Percentiles rank a stretch among this genome's conserved stretches.
These are phyloP conservation scores for Cercospora citrullina DNA, from an alignment of 2,329 filamentous ascomycete species.

Conservation along the genomic window DNA sequence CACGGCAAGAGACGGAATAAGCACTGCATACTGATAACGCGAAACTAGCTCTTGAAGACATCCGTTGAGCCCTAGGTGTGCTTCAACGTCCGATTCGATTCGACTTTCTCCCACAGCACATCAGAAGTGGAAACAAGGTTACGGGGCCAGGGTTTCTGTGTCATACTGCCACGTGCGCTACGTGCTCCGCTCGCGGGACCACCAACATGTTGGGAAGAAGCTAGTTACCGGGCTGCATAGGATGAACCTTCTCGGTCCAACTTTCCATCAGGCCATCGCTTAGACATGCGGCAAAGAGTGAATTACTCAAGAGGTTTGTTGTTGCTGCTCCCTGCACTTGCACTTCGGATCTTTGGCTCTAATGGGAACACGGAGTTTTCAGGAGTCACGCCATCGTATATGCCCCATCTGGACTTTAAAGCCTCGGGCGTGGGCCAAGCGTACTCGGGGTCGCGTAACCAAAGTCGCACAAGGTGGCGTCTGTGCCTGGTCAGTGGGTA, in stretches of 20 bases:
- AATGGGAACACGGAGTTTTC: conserved; percentile 59
- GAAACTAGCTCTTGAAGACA: not conserved
- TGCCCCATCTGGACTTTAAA: conserved; percentile 51
- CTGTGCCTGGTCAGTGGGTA: not conserved
- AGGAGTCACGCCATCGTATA: conserved; percentile 55
- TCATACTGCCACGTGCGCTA: not conserved
- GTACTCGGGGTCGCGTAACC: conserved; percentile 50
- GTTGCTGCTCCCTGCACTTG: conserved; percentile 15
- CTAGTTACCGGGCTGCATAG: not conserved
- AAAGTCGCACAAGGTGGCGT: conserved; percentile 51
- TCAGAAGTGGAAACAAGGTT: not conserved
- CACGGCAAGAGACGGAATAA: not conserved
- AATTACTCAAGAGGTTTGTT: conserved; percentile 5
- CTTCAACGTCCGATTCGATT: not conserved
- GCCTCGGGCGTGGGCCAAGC: conserved; percentile 48
- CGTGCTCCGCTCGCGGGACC: not conserved
- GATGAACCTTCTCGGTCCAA: not conserved
- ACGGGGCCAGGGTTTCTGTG: not conserved
- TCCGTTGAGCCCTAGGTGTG: not conserved
- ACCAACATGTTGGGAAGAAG: not conserved
- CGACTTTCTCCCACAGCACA: not conserved
- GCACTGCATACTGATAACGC: not conserved
- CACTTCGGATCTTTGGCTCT: conserved; percentile 52
- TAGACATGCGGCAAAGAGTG: not conserved
- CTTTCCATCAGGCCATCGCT: not conserved